Evolutionary conservation across 2,329 filamentous ascomycete genomes (phyloP), one percentile per base, ranked within the genome.

Genomic region (Penicillium sumatraense): DNA sequence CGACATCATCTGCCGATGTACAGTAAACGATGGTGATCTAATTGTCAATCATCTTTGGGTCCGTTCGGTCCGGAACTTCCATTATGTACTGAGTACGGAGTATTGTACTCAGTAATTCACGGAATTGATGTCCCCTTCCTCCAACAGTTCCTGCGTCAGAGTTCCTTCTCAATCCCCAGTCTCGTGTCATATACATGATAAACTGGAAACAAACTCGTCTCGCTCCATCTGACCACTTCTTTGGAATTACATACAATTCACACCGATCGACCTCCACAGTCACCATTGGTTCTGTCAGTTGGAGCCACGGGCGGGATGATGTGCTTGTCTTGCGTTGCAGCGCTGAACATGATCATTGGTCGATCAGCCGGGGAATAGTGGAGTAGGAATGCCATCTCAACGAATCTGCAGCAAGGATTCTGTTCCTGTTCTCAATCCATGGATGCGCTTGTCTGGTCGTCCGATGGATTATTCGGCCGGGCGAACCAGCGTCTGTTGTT

Each of bases 221-320:
- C 18, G 20, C 38, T 5, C 20, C 14, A 5, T 3, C 14, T 42
- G 13, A 8, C 8, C 14, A 24, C 21, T 13, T 7, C 24, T 24
- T 21, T 23, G 7, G 18, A 4, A 18, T 9, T n/a, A 13, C 20
- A 44, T 13, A 44, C 21, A 44, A 26, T 13, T 44, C 40, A 46
- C 21, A 49, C 24, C 47, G 61, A 67, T 65, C 64, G 59, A 53
- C 58, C 54, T 54, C 60, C 53, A 45, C 50, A 65, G 33, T 63
- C 59, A 57, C 58, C 58, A 64, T 52, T 63, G 66, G 66, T 57
- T 59, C 61, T 64, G 61, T 57, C 62, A 65, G 61, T 51, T 60
- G 49, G 54, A 66, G 59, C 62, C 64, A 62, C 61, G 64, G 63
- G 52, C 61, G 63, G 62, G 60, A 68, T 69, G 68, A 68, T 71